Conservation (phyloP, 345 rosid genomes). For the Passiflora organensis region DNA sequence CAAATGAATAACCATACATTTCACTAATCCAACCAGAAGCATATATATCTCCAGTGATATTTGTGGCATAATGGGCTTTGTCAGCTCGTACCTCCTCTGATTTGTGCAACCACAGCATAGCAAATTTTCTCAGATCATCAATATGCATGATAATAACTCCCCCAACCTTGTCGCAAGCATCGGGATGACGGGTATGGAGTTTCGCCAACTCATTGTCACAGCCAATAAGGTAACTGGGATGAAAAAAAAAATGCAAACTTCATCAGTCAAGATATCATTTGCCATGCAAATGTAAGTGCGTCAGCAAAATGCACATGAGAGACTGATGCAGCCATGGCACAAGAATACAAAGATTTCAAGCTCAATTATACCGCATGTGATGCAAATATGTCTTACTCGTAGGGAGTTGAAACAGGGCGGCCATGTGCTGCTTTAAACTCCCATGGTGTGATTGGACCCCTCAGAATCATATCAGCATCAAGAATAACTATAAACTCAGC, state of each 20-base stretch:
- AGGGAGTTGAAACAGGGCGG: slow-evolving; percentile 96
- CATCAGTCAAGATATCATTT: not conserved
- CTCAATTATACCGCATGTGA: not conserved
- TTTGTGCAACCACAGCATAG: slow-evolving; percentile 91
- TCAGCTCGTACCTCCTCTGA: slow-evolving; percentile 96
- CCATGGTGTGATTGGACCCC: slow-evolving; percentile 99
- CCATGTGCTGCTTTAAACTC: slow-evolving; percentile 88
- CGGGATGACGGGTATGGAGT: slow-evolving; percentile 90
- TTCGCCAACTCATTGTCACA: slow-evolving; percentile 90
- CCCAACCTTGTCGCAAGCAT: slow-evolving; percentile 95
- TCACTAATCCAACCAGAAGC: slow-evolving; percentile 98
- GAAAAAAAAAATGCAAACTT: slow-evolving; percentile 13
- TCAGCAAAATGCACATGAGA: not conserved
- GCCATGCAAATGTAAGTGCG: not conserved
- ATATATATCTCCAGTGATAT: slow-evolving; percentile 87
- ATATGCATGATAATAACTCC: slow-evolving; percentile 97
- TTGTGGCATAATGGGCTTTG: slow-evolving; percentile 81
- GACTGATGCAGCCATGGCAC: not conserved
- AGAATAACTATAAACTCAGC: slow-evolving; percentile 91
- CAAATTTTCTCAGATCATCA: slow-evolving; percentile 84
- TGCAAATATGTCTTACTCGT: slow-evolving; percentile 52
- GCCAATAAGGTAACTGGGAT: slow-evolving; percentile 82
- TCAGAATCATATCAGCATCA: slow-evolving; percentile 94
- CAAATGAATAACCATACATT: slow-evolving; percentile 98
- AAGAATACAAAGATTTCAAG: not conserved